Evolutionary conservation across 352 stramenopile genomes (phyloP).

Genomic region (Lagenidium giganteum): DNA sequence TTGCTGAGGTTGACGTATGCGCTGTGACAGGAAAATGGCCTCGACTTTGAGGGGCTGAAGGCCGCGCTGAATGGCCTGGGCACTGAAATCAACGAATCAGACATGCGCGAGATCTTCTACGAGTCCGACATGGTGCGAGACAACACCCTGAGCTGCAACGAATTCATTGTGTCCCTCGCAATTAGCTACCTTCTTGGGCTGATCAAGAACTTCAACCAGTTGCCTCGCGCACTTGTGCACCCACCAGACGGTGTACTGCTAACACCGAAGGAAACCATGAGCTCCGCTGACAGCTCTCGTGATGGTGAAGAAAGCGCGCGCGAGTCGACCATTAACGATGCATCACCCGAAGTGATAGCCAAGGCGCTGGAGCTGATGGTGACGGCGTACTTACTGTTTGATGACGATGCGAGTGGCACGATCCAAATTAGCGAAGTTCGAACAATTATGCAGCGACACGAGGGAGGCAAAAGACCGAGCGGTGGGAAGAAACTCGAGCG

Average conservation of each 20-base stretch:
- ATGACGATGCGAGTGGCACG: conserved; percentile 75
- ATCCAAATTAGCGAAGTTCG: conserved; percentile 76
- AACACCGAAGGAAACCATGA: background rate
- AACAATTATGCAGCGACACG: conserved; percentile 55
- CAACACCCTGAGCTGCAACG: conserved; percentile 79
- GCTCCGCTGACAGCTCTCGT: no score
- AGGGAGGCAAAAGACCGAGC: conserved; percentile 20
- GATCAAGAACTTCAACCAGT: conserved; percentile 67
- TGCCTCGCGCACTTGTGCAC: conserved; percentile 23
- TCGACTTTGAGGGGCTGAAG: conserved; percentile 69
- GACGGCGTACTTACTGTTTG: conserved; percentile 81
- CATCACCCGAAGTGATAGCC: conserved; percentile 42
- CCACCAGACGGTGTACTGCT: conserved; percentile 25
- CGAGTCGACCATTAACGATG: conserved; percentile 10
- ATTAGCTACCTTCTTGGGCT: conserved; percentile 79
- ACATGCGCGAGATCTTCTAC: conserved; percentile 80
- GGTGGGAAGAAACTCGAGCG: conserved; percentile 32
- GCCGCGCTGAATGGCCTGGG: conserved; percentile 46
- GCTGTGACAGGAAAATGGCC: conserved; percentile 33
- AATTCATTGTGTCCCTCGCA: conserved; percentile 82
- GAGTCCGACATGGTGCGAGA: conserved; percentile 88
- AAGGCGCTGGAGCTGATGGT: conserved; percentile 83
- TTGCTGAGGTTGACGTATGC: no score
- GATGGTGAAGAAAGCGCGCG: conserved; percentile 15
- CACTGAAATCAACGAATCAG: conserved; percentile 57